Conservation (phyloP, 305 asterid species). For the Lippia alba region DNA sequence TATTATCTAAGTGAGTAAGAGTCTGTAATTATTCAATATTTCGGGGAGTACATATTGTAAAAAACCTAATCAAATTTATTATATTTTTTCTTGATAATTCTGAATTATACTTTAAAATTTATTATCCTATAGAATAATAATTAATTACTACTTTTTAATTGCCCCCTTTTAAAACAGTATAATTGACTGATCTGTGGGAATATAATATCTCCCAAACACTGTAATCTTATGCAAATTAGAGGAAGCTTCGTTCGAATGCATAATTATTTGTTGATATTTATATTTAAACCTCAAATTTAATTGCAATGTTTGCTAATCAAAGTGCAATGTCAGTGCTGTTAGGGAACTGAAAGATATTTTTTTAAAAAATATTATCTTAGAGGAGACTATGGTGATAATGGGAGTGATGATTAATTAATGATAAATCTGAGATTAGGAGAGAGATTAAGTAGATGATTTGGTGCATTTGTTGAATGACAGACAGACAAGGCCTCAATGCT, state of each 20-base stretch:
- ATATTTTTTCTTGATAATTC: neutral
- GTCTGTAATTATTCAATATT: no score
- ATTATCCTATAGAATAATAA: neutral
- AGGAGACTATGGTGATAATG: neutral
- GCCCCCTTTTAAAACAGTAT: no score
- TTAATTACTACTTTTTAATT: no score
- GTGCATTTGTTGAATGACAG: conserved; percentile 63
- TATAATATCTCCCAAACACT: no score
- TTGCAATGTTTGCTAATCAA: neutral
- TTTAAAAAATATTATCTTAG: neutral
- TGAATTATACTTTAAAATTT: no score
- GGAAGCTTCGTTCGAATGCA: conserved; percentile 34
- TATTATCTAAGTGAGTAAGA: no score
- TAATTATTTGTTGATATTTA: conserved; percentile 5
- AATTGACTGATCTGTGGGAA: neutral
- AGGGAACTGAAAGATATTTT: neutral
- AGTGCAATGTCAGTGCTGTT: conserved; percentile 30
- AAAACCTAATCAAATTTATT: no score
- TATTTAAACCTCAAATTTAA: neutral
- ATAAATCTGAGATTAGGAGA: conserved; percentile 32
- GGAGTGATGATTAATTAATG: conserved; percentile 14
- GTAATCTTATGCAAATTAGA: neutral
- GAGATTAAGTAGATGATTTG: conserved; percentile 32
- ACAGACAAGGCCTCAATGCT: conserved; percentile 98
- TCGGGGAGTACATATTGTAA: no score